These are phyloP conservation scores for Suillus decipiens DNA, from an alignment of 768 basidiomycete genomes.

Conservation along the genomic window DNA sequence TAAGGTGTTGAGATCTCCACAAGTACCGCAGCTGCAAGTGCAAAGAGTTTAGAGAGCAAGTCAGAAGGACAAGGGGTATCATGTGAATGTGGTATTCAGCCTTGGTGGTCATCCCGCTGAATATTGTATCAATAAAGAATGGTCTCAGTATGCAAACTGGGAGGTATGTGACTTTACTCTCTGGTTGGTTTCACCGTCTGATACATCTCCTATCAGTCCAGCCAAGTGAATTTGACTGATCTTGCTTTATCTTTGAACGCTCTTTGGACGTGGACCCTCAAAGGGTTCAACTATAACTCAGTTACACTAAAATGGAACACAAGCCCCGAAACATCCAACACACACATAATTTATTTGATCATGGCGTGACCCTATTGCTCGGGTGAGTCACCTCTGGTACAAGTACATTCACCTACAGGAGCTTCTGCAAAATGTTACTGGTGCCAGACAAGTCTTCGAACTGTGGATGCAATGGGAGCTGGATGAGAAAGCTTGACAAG, in stretches of 20 bases:
- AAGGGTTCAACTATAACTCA: slow-evolving; percentile 89
- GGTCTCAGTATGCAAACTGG: slow-evolving; percentile 86
- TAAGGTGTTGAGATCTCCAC: slow-evolving; percentile 89
- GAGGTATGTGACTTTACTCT: slow-evolving; percentile 48
- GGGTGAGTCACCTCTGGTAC: slow-evolving; percentile 98
- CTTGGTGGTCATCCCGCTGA: slow-evolving; percentile 6
- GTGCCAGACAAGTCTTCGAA: slow-evolving; percentile 96
- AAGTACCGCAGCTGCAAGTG: slow-evolving; percentile 93
- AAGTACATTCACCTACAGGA: slow-evolving; percentile 99
- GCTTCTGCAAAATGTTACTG: slow-evolving; percentile 92
- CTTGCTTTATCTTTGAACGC: slow-evolving; percentile 94
- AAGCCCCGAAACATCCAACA: slow-evolving; percentile 98
- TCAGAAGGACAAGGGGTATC: slow-evolving; percentile 74
- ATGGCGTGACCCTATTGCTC: slow-evolving; percentile 93
- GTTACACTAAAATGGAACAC: slow-evolving; percentile 96
- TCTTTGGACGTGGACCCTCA: slow-evolving; percentile 94
- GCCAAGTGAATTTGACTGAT: slow-evolving; percentile 95
- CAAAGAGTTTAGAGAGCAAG: slow-evolving; percentile 92
- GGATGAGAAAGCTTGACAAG: slow-evolving; percentile 99
- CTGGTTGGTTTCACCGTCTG: slow-evolving; percentile 15
- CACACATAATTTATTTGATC: slow-evolving; percentile 94
- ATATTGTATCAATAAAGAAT: slow-evolving; percentile 64
- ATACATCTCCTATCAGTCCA: slow-evolving; percentile 52
- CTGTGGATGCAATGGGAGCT: slow-evolving; percentile 99
- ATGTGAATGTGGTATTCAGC: slow-evolving; percentile 51